Base-by-base conservation (phyloP, 495 filamentous ascomycete genomes). In the Penicillium parvum region DNA sequence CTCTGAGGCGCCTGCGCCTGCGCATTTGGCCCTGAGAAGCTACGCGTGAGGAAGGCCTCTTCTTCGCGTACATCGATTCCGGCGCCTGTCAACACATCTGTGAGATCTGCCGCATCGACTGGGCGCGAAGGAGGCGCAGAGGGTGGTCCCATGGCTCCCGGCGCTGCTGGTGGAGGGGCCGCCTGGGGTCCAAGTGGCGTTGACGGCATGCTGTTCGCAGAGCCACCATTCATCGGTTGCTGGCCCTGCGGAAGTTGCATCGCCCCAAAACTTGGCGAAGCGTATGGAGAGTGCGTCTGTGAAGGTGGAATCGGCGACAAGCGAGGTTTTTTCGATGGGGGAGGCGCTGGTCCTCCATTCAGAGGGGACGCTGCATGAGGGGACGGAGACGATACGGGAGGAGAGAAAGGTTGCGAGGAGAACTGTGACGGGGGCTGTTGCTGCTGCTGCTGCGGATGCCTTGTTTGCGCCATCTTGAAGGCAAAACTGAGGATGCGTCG, bases 1-100 rank as follows among this genome's bases (percentile, higher is more conserved):
- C 61, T 69, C 66, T 49, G 44, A 50, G 60, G 55, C 56, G 59
- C 61, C 45, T 71, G 75, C 52, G 49, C 64, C 57, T 63, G 66
- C 42, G 49, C 61, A 50, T 52, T 65, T 19, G 49, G 74, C 57
- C 61, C 75, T 53, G 69, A 73, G 69, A 79, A 83, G 32, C 73
- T 71, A 43, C 76, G 74, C 15, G 82, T 76, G 41, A 90, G 63
- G 44, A 73, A 81, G 28, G 85, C 82, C 48, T 91, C 87, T 58
- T 96, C 90, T 57, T 84, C 88, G 37, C 78, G 78, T 1, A 95
- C 68, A 69, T 95, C 85, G 43, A 96, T 83, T 36, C 87, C 89
- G 16, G 88, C 85, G 22, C 79, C 83, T 20, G 78, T 76, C 43
- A 95, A 58, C 33, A 89, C 82, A 71, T 96, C 90, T 34, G 77